phyloP scores from a whole-genome alignment of 2,329 filamentous ascomycete species.

The Parastagonospora avenae region DNA sequence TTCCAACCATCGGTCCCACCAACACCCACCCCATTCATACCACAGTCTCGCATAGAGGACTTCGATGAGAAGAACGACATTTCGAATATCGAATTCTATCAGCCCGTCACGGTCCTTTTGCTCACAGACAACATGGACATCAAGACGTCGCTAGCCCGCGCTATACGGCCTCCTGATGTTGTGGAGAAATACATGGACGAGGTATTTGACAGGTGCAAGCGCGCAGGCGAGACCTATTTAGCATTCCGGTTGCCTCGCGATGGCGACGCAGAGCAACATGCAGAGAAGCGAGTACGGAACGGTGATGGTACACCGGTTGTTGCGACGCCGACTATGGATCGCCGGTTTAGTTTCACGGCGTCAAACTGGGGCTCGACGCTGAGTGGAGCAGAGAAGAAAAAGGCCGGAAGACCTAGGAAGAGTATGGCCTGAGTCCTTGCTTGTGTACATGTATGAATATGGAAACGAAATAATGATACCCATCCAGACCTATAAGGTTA shows the following conservation, averaged over 20 bases:
- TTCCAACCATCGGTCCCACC: slow-evolving; percentile 16
- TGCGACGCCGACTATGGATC: slow-evolving; percentile 23
- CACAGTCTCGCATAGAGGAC: slow-evolving; percentile 42
- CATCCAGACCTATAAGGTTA: slow-evolving; percentile 1
- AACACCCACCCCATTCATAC: slow-evolving; percentile 21
- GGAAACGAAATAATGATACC: slow-evolving; percentile 20
- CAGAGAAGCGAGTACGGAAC: slow-evolving; percentile 20
- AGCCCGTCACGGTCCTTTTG: slow-evolving; percentile 71
- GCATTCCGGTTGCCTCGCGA: slow-evolving; percentile 59
- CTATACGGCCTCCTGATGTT: slow-evolving; percentile 55
- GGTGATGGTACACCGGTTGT: slow-evolving; percentile 27
- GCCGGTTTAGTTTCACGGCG: slow-evolving; percentile 14
- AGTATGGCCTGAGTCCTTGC: slow-evolving; percentile 17
- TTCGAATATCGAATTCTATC: slow-evolving; percentile 59
- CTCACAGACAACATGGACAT: slow-evolving; percentile 57
- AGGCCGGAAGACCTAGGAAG: slow-evolving; percentile 30
- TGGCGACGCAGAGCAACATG: slow-evolving; percentile 32
- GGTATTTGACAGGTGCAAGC: slow-evolving; percentile 60
- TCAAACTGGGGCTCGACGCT: slow-evolving; percentile 1
- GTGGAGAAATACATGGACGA: slow-evolving; percentile 48
- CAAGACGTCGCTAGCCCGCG: slow-evolving; percentile 60
- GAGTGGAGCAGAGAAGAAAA: slow-evolving; percentile 25
- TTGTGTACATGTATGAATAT: slow-evolving; percentile 1
- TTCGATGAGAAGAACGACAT: slow-evolving; percentile 54
- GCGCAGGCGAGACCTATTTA: slow-evolving; percentile 61